Evolutionary conservation across 805 yeast species (phyloP), one percentile per base, ranked within the genome.

Genomic region (Zygoascus flipseniorum): DNA sequence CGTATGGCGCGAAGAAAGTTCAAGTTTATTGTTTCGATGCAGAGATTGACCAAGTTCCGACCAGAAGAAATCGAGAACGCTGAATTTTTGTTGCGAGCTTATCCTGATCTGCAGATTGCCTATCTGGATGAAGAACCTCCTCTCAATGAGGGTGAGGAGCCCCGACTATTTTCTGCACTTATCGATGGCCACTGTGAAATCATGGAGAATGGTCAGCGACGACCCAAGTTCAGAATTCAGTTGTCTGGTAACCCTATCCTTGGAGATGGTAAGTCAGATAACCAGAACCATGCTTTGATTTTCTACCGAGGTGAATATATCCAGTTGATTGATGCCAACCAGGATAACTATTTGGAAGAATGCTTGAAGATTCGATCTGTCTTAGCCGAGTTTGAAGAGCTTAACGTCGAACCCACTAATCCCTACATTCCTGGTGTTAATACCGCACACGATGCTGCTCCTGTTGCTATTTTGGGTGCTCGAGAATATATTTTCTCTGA

Each of bases 181-280:
- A 80, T 81, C 49, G 82, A 80, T 61, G 85, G 83, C 0, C 77
- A 72, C 61, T 78, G 85, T 44, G 74, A 73, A 37, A 72, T 79
- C 52, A 76, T 75, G 63, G 77, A 75, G 60, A 80, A 82, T 37
- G 81, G 83, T 39, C 72, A 80, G 46, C 74, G 89, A 55, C 75
- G 75, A 43, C 90, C 86, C 31, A 74, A 71, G 52, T 82, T 74
- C 68, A 78, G 84, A 57, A 74, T 92, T n/a, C 80, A 77, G 61
- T 75, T 92, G 13, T 86, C 96, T 2, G 98, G 98, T 14, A 85
- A 92, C 69, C 98, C 98, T 11, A 92, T 92, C 51, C 72, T 90
- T 46, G 98, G 98, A 28, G 98, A 92, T 69, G 98, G 98, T 37
- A 92, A 92, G 67, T 84, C 97, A 14, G 98, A 92, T 67, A 92